Base-by-base conservation (phyloP, 768 basidiomycete species). In the Harrya chromipes region DNA sequence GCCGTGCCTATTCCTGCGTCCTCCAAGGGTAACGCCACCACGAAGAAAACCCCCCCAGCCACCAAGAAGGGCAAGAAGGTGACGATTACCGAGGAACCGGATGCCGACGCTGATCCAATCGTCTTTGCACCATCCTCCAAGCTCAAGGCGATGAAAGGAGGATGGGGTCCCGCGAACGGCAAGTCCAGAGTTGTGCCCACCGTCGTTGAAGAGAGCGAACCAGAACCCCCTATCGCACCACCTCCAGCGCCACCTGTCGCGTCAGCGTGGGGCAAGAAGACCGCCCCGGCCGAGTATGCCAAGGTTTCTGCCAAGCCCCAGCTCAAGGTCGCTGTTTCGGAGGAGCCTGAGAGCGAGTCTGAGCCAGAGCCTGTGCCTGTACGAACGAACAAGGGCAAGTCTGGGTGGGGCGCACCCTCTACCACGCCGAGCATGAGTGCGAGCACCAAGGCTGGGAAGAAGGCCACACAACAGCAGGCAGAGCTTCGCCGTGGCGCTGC, bases 21-120 rank as follows among this genome's bases (percentile, higher is more conserved):
- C 1, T n/a, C 55, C 13, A 56, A 36, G 53, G 38, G 41, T 1
- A 57, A 12, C 14, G 23, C n/a, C 33, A 39, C 20, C 8, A 10
- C 54, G 21, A 65, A 63, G 46, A 64, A 62, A 17, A 1, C 37
- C 2, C 11, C 10, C 0, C 4, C 50, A 38, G 36, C 43, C 4
- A 19, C 44, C 31, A 67, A 63, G 44, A 65, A 57, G 47, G 52
- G 61, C 14, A 66, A 60, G 47, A 51, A 49, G 19, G 67, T 64
- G 42, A 67, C 51, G 16, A 56, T 67, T 12, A 46, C 41, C 23
- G 65, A 67, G 41, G 65, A 65, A 27, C 47, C 53, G 0, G 60
- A 69, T 12, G 55, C 55, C 7, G 67, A 67, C 6, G 61, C 57
- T 11, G 66, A 62, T 29, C 55, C 53, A 0, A 57, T 59, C 21